These are phyloP conservation scores for Pseudonectria foliicola DNA, from an alignment of 2,329 filamentous ascomycete genomes.

Conservation along the genomic window DNA sequence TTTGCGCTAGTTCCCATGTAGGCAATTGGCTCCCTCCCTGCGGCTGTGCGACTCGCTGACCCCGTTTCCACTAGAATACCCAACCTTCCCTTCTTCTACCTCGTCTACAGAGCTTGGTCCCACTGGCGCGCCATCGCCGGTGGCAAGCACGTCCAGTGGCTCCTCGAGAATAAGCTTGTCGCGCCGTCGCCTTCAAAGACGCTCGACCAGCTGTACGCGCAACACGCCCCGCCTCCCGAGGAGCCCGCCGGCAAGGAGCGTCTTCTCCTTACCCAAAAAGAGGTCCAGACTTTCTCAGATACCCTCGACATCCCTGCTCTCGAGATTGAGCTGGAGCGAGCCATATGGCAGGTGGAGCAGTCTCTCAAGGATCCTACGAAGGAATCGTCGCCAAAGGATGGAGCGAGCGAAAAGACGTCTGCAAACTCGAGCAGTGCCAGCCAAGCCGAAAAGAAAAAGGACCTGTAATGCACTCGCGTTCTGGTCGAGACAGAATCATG, in stretches of 20 bases:
- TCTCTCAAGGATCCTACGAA: slow-evolving; percentile 34
- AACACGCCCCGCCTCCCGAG: slow-evolving; percentile 28
- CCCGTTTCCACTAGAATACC: slow-evolving; percentile 54
- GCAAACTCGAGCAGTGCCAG: slow-evolving; percentile 9
- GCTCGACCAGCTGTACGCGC: slow-evolving; percentile 67
- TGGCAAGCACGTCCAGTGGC: slow-evolving; percentile 76
- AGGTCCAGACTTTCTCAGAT: slow-evolving; percentile 52
- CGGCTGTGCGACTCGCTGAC: background rate
- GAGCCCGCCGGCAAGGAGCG: slow-evolving; percentile 24
- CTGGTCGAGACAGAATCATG: slow-evolving; percentile 8
- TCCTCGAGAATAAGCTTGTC: slow-evolving; percentile 67
- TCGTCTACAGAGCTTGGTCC: slow-evolving; percentile 84
- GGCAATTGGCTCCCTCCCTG: slow-evolving; percentile 29
- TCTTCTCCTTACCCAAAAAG: slow-evolving; percentile 40
- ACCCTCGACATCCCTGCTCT: slow-evolving; percentile 62
- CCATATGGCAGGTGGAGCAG: slow-evolving; percentile 64
- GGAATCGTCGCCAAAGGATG: slow-evolving; percentile 6
- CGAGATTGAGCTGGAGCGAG: slow-evolving; percentile 65
- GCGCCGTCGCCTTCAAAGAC: slow-evolving; percentile 56
- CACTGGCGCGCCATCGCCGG: slow-evolving; percentile 83
- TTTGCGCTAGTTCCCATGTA: slow-evolving; percentile 82
- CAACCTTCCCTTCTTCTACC: slow-evolving; percentile 95
- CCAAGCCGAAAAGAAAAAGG: slow-evolving; percentile 12
- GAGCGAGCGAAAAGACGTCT: slow-evolving; percentile 8
- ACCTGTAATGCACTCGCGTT: slow-evolving; percentile 13